A percentile compares a stretch with the other conserved stretches of the same genome.
These are phyloP conservation scores for Endocalyx cinctus DNA, from an alignment of 2,329 filamentous ascomycete genomes.

Conservation along the genomic window DNA sequence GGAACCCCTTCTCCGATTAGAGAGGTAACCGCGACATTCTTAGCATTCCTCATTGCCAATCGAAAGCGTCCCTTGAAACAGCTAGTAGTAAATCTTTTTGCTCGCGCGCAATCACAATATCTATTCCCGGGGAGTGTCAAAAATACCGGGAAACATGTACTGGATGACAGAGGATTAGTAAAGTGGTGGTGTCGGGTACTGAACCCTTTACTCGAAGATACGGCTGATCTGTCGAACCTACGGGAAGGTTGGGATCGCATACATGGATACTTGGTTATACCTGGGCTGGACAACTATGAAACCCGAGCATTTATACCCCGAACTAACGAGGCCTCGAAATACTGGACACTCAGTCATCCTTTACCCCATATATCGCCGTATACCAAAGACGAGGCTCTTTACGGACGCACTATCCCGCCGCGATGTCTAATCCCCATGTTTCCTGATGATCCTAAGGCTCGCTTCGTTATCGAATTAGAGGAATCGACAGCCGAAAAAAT, in stretches of 20 bases:
- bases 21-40: slow-evolving; percentile 67
- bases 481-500: slow-evolving; percentile 56
- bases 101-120: slow-evolving; percentile 87
- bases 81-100: slow-evolving; percentile 83
- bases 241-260: slow-evolving; percentile 39
- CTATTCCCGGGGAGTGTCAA: slow-evolving; percentile 89
- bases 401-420: slow-evolving; percentile 58
- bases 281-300: slow-evolving; percentile 79
- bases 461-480: slow-evolving; percentile 85
- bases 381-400: slow-evolving; percentile 39
- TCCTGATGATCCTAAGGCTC: slow-evolving; percentile 90
- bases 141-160: slow-evolving; percentile 79
- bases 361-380: slow-evolving; percentile 63
- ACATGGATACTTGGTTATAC: slow-evolving; percentile 82
- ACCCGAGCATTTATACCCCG: slow-evolving; percentile 73
- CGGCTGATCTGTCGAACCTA: slow-evolving; percentile 29
- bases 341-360: slow-evolving; percentile 68
- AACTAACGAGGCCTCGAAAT: slow-evolving; percentile 41
- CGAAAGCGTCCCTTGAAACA: slow-evolving; percentile 61
- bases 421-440: slow-evolving; percentile 85
- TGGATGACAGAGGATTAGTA: slow-evolving; percentile 85
- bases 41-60: slow-evolving; percentile 67
- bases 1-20: slow-evolving; percentile 69
- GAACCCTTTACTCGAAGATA: slow-evolving; percentile 62
- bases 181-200: slow-evolving; percentile 94